These are phyloP conservation scores for Pyrenopolyporus hunteri DNA, from an alignment of 495 filamentous ascomycete genomes.

Conservation along the genomic window DNA sequence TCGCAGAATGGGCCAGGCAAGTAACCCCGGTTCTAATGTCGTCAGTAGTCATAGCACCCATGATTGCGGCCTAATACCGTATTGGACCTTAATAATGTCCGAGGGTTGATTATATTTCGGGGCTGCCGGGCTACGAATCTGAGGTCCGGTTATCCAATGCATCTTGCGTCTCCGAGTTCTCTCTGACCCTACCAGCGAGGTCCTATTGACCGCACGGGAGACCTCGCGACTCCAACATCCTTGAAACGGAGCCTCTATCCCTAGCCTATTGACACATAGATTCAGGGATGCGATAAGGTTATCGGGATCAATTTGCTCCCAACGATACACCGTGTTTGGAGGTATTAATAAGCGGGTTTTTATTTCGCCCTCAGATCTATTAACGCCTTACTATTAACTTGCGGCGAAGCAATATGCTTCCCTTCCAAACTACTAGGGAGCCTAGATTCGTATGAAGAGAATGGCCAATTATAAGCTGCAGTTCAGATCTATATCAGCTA, in stretches of 20 bases:
- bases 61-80: not conserved
- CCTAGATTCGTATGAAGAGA: not conserved
- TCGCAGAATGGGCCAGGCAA: constrained; percentile 40
- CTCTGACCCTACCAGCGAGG: not conserved
- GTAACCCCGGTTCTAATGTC: not conserved
- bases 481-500: not conserved
- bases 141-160: not conserved
- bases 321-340: not conserved
- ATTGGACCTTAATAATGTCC: not conserved
- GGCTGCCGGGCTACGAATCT: not conserved
- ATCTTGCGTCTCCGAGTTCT: not conserved
- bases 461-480: not conserved
- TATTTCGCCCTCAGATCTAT: constrained; percentile 6
- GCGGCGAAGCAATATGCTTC: not conserved
- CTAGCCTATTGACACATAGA: not conserved
- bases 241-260: not conserved
- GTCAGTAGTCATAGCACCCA: not conserved
- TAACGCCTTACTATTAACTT: not conserved
- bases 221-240: not conserved
- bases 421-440: not conserved
- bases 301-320: not conserved
- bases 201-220: not conserved
- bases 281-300: not conserved
- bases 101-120: not conserved
- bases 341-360: constrained; percentile 11